phyloP scores from a whole-genome alignment of 305 asterid genomes.

The Galium porrigens region DNA sequence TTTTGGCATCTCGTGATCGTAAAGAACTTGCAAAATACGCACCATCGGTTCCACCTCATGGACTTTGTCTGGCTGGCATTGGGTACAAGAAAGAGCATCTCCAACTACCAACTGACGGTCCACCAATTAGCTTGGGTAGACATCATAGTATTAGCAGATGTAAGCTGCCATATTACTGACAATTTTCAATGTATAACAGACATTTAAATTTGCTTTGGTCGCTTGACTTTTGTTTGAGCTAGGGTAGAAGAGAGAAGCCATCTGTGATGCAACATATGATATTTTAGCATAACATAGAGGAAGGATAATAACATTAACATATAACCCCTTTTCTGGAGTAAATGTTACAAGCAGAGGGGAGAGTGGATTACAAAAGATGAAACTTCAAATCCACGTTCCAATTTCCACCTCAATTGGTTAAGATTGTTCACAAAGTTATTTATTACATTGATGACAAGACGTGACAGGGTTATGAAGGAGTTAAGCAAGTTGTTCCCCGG shows the following conservation, averaged over 20 bases:
- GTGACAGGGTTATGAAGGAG: constrained; percentile 3
- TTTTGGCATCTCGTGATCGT: constrained; percentile 54
- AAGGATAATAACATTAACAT: too few species aligned
- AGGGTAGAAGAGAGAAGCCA: too few species aligned
- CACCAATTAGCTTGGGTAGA: constrained; percentile 51
- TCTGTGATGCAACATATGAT: too few species aligned
- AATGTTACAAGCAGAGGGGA: not conserved
- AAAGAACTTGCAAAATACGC: constrained; percentile 67
- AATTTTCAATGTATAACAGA: not conserved
- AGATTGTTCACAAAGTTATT: not conserved
- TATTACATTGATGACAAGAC: not conserved
- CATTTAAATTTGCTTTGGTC: too few species aligned
- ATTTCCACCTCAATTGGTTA: not conserved
- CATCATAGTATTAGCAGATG: constrained; percentile 45
- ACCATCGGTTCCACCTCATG: constrained; percentile 61
- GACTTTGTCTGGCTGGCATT: constrained; percentile 39
- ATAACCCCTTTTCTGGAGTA: too few species aligned
- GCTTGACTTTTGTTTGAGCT: too few species aligned
- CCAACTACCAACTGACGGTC: constrained; percentile 32
- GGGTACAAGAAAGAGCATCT: constrained; percentile 58
- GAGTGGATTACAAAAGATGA: not conserved
- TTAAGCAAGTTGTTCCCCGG: too few species aligned
- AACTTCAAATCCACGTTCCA: not conserved
- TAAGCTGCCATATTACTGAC: constrained; percentile 29
- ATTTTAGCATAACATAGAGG: too few species aligned